Conservation (phyloP, 179 eudicot genomes). For the Beta lomatogona region DNA sequence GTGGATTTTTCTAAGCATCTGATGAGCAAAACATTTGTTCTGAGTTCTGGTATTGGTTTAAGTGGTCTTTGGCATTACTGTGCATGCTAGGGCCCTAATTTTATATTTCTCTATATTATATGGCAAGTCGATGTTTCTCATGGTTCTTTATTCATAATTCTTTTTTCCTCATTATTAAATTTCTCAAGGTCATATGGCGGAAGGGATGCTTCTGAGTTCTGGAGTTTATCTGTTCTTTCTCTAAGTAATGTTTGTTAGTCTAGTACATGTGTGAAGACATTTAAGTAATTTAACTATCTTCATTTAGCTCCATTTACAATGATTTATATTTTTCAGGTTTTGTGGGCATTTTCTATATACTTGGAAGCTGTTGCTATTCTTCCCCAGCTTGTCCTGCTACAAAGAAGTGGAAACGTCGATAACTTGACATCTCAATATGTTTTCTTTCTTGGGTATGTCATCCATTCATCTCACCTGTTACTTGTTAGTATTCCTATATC, state of each 20-base stretch:
- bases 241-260: not conserved
- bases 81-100: not conserved
- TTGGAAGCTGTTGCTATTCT: slow-evolving; percentile 95
- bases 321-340: slow-evolving; percentile 45
- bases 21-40: not conserved
- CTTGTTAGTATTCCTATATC: not conserved
- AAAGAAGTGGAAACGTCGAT: slow-evolving; percentile 95
- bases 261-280: not conserved
- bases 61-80: not conserved
- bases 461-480: slow-evolving; percentile 12
- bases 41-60: not conserved
- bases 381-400: slow-evolving; percentile 91
- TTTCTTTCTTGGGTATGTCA: slow-evolving; percentile 77
- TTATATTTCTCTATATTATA: not conserved
- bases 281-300: not conserved
- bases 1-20: not conserved
- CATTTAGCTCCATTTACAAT: not conserved
- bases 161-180: not conserved
- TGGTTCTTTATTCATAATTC: not conserved
- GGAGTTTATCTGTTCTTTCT: not conserved
- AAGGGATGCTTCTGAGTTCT: too few species aligned
- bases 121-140: not conserved
- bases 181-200: not conserved
- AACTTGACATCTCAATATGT: slow-evolving; percentile 91
- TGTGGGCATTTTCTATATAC: slow-evolving; percentile 90